Evolutionary conservation across 2,329 filamentous ascomycete genomes (phyloP).

Genomic region (Fonsecaea monophora): DNA sequence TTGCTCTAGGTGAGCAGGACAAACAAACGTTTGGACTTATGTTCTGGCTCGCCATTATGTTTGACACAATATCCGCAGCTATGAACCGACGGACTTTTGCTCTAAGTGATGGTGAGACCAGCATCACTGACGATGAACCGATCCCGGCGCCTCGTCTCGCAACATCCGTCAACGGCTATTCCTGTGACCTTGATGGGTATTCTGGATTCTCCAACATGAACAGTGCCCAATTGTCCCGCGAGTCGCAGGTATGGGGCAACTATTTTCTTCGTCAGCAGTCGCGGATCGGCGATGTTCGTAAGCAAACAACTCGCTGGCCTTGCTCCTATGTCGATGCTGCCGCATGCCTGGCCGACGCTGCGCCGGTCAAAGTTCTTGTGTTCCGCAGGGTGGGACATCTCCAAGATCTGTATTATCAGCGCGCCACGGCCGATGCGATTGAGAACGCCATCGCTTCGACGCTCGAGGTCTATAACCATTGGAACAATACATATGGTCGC

Average conservation of each 20-base stretch:
- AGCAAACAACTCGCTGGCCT: slow-evolving; percentile 57
- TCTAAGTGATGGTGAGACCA: slow-evolving; percentile 56
- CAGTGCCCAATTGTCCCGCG: slow-evolving; percentile 10
- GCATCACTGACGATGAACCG: slow-evolving; percentile 41
- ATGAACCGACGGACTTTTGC: slow-evolving; percentile 58
- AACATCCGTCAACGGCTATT: slow-evolving; percentile 8
- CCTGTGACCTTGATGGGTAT: slow-evolving; percentile 27
- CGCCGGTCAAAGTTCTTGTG: slow-evolving; percentile 65
- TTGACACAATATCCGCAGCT: slow-evolving; percentile 63
- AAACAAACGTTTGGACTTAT: slow-evolving; percentile 60
- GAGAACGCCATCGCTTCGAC: slow-evolving; percentile 59
- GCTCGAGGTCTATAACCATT: slow-evolving; percentile 61
- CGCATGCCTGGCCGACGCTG: slow-evolving; percentile 58
- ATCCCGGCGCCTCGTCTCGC: slow-evolving; percentile 12
- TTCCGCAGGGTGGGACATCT: slow-evolving; percentile 64
- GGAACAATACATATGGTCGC: slow-evolving; percentile 59
- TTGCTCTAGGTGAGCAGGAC: slow-evolving; percentile 41
- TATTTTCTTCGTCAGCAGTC: slow-evolving; percentile 43
- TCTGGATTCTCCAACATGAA: slow-evolving; percentile 22
- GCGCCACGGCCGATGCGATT: slow-evolving; percentile 47
- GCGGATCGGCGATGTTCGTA: slow-evolving; percentile 36
- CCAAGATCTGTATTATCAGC: slow-evolving; percentile 59
- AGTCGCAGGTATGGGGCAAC: slow-evolving; percentile 49
- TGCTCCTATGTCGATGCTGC: slow-evolving; percentile 62
- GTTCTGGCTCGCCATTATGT: slow-evolving; percentile 67